Evolutionary conservation across 257 asterid genomes (phyloP), one percentile per base, ranked within the genome.

Genomic region (Ballota nigra): DNA sequence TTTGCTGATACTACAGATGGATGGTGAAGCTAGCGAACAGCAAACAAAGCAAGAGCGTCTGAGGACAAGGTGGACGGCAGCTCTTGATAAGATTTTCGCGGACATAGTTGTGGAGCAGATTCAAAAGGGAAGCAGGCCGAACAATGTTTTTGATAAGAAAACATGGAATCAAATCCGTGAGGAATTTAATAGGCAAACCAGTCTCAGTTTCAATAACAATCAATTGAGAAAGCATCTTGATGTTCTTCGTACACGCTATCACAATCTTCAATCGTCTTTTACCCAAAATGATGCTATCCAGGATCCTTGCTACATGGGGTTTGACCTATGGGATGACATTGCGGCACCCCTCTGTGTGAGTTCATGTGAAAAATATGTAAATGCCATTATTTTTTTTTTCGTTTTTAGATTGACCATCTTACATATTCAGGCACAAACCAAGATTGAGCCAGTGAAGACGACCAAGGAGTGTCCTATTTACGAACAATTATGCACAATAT

Each of bases 261-360:
- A 80, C 79, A 86, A 81, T 83, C 79, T 89, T 62, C 96, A 84
- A 67, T 88, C 97, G 18, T 69, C 87, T 51, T 72, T 79, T 58
- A 83, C 72, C 77, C 96, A 86, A 72, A 85, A 75, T 70, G 93
- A 82, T 40, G 69, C 83, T 0, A 65, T 86, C 57, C 92, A 85
- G 38, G 97, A 93, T 80, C 75, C 89, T 70, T 87, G 92, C 86
- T 88, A 61, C 78, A 67, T 79, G 66, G 98, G 94, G 28, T 89
- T 89, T 71, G 97, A 91, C 77, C 85, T 87, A n/a, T 93, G 98
- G 98, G 98, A 93, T 79, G 96, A 91, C 71, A 85, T 89, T 11
- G 96, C 86, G 84, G 98, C 90, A 82, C 24, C 52, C 19, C 41
- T 74, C 58, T 52, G 56, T 82, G 55, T 47, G 22, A 47, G 55